A percentile compares a stretch with the other conserved stretches of the same genome.
Evolutionary conservation across 345 rosid species (phyloP).

Genomic region (Moricandia arvensis): DNA sequence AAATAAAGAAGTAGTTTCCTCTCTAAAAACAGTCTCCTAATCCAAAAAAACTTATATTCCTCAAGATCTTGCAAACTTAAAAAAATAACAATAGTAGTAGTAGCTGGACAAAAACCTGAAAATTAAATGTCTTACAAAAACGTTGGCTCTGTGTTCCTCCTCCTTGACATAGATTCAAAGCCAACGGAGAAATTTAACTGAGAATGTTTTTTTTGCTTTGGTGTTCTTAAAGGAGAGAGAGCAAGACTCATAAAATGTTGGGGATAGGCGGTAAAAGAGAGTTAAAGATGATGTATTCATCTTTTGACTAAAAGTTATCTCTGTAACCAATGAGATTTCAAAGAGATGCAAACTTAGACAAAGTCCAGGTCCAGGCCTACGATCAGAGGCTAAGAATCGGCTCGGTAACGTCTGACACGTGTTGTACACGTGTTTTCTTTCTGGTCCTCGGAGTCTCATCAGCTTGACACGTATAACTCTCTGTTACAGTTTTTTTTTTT

Average conservation of each 20-base stretch:
- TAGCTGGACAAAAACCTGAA: constrained; percentile 15
- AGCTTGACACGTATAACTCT: constrained; percentile 15
- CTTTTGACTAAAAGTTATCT: constrained; percentile 19
- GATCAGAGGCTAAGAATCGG: constrained; percentile 28
- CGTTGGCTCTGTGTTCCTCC: constrained; percentile 11
- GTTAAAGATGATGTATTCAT: constrained; percentile 4
- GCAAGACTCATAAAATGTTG: neutral
- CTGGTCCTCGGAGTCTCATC: neutral
- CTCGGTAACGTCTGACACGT: constrained; percentile 27
- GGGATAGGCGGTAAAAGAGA: constrained; percentile 24
- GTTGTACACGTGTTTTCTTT: constrained; percentile 20
- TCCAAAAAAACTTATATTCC: neutral
- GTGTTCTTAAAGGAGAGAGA: neutral
- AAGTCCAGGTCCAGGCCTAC: constrained; percentile 37
- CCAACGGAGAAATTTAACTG: constrained; percentile 8
- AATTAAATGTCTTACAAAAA: neutral
- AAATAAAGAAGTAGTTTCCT: neutral
- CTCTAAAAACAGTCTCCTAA: neutral
- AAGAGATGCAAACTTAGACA: neutral
- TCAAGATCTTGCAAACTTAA: constrained; percentile 1
- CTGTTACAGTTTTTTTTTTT: neutral
- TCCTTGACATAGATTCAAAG: constrained; percentile 13
- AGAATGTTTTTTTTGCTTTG: neutral
- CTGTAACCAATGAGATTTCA: constrained; percentile 22
- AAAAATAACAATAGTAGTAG: neutral